A percentile compares a stretch with the other conserved stretches of the same genome.
These are phyloP conservation scores for Aureobasidium sp. DNA, from an alignment of 2,329 filamentous ascomycete genomes.

Conservation along the genomic window DNA sequence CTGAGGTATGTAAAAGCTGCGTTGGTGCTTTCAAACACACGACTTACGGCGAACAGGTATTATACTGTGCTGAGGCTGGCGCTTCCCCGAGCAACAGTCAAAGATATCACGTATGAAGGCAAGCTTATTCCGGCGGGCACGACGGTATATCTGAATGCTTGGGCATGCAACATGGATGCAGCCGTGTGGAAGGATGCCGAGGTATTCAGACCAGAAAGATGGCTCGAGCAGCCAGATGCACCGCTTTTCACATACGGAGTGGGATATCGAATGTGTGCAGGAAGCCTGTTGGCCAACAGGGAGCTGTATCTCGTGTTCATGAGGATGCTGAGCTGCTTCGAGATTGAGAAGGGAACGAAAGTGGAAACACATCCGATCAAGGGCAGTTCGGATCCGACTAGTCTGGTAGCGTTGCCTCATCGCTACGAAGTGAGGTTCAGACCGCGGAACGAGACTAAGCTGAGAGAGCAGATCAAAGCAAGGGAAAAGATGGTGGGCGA, in stretches of 20 bases:
- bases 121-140: conserved; percentile 53
- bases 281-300: conserved; percentile 53
- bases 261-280: conserved; percentile 61
- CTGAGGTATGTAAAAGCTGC: conserved; percentile 35
- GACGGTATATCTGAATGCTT: conserved; percentile 58
- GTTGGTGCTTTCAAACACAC: neutral
- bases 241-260: conserved; percentile 59
- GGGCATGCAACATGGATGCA: conserved; percentile 60
- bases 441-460: conserved; percentile 42
- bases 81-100: conserved; percentile 53
- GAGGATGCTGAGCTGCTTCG: conserved; percentile 54
- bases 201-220: conserved; percentile 53
- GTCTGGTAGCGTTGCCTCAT: conserved; percentile 52
- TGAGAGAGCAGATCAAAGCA: conserved; percentile 35
- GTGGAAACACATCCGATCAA: conserved; percentile 52
- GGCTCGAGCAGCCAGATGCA: conserved; percentile 55
- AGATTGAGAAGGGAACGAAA: conserved; percentile 46
- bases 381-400: conserved; percentile 54
- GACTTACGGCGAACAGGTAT: conserved; percentile 32
- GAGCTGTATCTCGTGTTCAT: conserved; percentile 59
- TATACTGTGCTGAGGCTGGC: conserved; percentile 57
- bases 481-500: conserved; percentile 17
- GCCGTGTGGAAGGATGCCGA: conserved; percentile 52
- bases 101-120: conserved; percentile 51
- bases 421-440: conserved; percentile 52